Conservation (phyloP, 2,329 filamentous ascomycete genomes). For the Madurella mycetomatis region DNA sequence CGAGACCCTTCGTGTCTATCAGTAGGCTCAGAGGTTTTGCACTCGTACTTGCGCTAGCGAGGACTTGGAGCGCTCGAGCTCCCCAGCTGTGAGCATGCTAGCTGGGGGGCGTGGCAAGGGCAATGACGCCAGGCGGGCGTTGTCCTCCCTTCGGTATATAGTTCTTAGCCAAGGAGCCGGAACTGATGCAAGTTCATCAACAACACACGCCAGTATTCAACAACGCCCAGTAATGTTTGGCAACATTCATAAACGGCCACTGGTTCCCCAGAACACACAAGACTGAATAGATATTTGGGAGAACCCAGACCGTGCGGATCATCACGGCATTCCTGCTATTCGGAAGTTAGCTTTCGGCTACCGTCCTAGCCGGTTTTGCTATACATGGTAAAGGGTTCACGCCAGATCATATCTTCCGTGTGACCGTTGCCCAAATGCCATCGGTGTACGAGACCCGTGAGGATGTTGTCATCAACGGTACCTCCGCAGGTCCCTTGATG, state of each 20-base stretch:
- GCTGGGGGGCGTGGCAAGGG: too few species aligned
- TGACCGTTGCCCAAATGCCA: conserved; percentile 38
- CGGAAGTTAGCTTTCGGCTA: conserved; percentile 5
- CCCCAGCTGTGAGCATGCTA: background rate
- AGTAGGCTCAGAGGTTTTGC: background rate
- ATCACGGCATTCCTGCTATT: conserved; percentile 3
- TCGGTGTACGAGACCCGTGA: conserved; percentile 40
- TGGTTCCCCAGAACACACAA: background rate
- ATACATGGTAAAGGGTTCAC: conserved; percentile 30
- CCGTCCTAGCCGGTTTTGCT: background rate
- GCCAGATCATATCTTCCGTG: conserved; percentile 45
- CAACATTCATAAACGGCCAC: background rate
- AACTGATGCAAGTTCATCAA: background rate
- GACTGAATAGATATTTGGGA: background rate
- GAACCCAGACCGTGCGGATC: conserved; percentile 7
- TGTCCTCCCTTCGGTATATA: background rate
- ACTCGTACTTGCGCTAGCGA: background rate
- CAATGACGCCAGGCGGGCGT: background rate
- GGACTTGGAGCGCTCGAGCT: background rate
- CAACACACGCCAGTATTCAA: background rate
- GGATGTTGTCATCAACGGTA: conserved; percentile 48
- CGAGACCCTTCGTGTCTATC: background rate
- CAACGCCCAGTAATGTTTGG: background rate
- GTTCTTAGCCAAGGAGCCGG: background rate
- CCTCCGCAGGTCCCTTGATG: conserved; percentile 47